Conservation (phyloP, 371 early-diverging fungal genomes). For the Funneliformis caledonium region DNA sequence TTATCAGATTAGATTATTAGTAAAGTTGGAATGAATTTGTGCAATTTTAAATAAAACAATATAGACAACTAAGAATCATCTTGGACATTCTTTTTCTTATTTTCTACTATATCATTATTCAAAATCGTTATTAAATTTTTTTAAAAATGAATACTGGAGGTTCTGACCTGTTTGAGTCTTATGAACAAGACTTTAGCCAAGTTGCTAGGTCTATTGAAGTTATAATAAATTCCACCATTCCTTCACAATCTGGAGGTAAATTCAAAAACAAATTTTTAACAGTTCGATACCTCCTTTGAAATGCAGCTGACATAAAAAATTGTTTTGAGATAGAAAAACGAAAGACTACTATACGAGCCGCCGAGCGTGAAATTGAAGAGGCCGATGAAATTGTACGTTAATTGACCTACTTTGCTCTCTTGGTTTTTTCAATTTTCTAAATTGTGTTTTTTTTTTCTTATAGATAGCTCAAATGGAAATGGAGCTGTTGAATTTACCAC, state of each 20-base stretch:
- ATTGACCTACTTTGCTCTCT: neutral
- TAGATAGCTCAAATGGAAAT: slow-evolving; percentile 92
- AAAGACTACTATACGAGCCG: slow-evolving; percentile 73
- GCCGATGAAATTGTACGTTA: slow-evolving; percentile 83
- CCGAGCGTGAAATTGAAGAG: slow-evolving; percentile 89
- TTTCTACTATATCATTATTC: too few relatives aligned
- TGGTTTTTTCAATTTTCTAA: neutral
- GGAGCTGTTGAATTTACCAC: slow-evolving; percentile 81
- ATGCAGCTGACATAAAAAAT: neutral
- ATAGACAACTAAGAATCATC: too few relatives aligned
- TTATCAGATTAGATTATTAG: too few relatives aligned
- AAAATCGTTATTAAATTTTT: too few relatives aligned
- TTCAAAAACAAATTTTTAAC: slow-evolving; percentile 17
- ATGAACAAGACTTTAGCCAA: slow-evolving; percentile 83
- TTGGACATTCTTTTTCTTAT: too few relatives aligned
- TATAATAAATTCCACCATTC: slow-evolving; percentile 67
- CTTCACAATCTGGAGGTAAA: slow-evolving; percentile 64
- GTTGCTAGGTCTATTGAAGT: slow-evolving; percentile 63
- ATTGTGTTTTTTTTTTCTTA: slow-evolving; percentile 10
- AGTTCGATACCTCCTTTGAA: neutral
- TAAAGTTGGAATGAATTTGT: too few relatives aligned
- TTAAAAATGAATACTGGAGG: neutral
- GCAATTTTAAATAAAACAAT: too few relatives aligned
- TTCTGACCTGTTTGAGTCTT: slow-evolving; percentile 83
- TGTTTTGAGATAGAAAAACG: slow-evolving; percentile 61